A percentile compares a stretch with the other conserved stretches of the same genome.
These are phyloP conservation scores for Citrus mangshanensis DNA, from an alignment of 345 rosid genomes.

Conservation along the genomic window DNA sequence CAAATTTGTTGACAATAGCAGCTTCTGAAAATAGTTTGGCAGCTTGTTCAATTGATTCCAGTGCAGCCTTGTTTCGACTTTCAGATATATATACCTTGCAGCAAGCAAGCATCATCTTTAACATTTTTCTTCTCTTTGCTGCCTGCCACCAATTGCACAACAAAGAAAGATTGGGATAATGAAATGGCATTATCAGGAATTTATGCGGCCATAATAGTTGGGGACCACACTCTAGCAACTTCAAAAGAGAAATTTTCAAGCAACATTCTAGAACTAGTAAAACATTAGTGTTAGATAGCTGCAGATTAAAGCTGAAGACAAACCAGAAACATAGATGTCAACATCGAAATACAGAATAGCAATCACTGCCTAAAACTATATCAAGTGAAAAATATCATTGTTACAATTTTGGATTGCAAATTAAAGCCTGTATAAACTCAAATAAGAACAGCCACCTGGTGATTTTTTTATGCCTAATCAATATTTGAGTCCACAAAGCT, in stretches of 20 bases:
- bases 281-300: not conserved
- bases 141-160: conserved; percentile 27
- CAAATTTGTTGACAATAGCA: conserved; percentile 78
- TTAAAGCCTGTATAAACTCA: not conserved
- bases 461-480: not conserved
- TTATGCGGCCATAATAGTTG: conserved; percentile 27
- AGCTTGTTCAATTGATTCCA: conserved; percentile 65
- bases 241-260: not conserved
- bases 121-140: conserved; percentile 42
- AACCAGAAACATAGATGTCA: not conserved
- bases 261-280: not conserved
- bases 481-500: not conserved
- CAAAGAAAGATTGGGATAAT: conserved; percentile 18
- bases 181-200: conserved; percentile 23
- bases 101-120: conserved; percentile 67
- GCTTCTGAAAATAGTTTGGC: conserved; percentile 61
- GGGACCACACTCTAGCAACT: conserved; percentile 20
- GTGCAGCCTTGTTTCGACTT: conserved; percentile 62
- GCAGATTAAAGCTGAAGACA: not conserved
- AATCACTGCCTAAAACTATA: not conserved
- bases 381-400: not conserved
- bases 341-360: not conserved
- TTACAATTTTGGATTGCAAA: not conserved
- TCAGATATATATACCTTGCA: conserved; percentile 90
- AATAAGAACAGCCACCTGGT: not conserved